Conservation (phyloP, 2,329 filamentous ascomycete genomes). For the Aureobasidium sp. region DNA sequence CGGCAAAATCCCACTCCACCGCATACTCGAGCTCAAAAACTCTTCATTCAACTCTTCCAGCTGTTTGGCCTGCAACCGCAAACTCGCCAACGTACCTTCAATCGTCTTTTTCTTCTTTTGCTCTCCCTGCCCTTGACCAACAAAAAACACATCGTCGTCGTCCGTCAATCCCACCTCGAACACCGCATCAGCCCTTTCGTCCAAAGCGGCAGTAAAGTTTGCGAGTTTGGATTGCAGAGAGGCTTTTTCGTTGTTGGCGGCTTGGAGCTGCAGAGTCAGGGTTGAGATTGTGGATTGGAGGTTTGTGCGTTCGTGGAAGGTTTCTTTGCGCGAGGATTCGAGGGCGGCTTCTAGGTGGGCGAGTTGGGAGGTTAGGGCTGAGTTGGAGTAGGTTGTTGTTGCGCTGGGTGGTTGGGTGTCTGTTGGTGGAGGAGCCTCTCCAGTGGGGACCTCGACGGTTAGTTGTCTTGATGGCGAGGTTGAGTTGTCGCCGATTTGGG, state of each 20-base stretch:
- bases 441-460: background rate
- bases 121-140: background rate
- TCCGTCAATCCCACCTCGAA: background rate
- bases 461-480: background rate
- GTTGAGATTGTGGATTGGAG: background rate
- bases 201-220: background rate
- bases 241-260: background rate
- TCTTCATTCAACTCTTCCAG: constrained; percentile 21
- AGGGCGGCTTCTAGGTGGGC: constrained; percentile 10
- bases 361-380: background rate
- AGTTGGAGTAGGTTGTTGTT: constrained; percentile 4
- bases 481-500: background rate
- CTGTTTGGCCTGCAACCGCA: constrained; percentile 18
- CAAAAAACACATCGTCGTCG: background rate
- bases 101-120: constrained; percentile 12
- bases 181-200: background rate
- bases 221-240: background rate
- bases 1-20: constrained; percentile 15
- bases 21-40: constrained; percentile 17
- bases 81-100: constrained; percentile 18
- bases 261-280: background rate
- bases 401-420: background rate
- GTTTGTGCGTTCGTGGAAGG: background rate
- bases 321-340: constrained; percentile 1
- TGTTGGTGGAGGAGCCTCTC: background rate